Percentiles rank a stretch among this genome's conserved stretches.
These are phyloP conservation scores for Solidago caesia DNA, from an alignment of 129 eudicot genomes.

Conservation along the genomic window DNA sequence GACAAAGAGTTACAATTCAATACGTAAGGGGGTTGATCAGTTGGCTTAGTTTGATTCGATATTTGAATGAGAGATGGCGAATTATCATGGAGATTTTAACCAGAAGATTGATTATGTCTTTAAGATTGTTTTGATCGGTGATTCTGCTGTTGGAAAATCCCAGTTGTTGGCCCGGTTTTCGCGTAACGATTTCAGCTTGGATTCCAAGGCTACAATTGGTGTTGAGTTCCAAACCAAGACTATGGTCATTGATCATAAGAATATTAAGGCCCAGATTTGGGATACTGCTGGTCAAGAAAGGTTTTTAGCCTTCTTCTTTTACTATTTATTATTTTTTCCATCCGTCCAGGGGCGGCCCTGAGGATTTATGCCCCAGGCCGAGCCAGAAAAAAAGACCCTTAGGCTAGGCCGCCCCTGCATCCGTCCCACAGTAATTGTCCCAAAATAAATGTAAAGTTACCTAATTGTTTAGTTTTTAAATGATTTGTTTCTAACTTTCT, in stretches of 20 bases:
- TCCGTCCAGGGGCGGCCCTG: no score
- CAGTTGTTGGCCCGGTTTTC: constrained; percentile 65
- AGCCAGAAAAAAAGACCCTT: no score
- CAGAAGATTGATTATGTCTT: constrained; percentile 72
- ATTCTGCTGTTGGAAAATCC: constrained; percentile 78
- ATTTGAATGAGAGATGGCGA: constrained; percentile 39
- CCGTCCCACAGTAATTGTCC: no score
- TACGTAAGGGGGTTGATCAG: not conserved
- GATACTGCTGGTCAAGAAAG: constrained; percentile 86
- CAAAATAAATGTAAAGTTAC: no score
- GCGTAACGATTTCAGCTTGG: constrained; percentile 65
- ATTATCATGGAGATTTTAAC: constrained; percentile 47
- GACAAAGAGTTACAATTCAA: no score
- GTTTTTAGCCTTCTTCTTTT: constrained; percentile 20
- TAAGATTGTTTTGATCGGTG: constrained; percentile 74
- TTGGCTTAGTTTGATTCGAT: constrained; percentile 1
- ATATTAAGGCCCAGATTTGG: constrained; percentile 84
- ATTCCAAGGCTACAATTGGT: constrained; percentile 75
- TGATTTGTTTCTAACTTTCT: no score
- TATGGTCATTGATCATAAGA: constrained; percentile 54
- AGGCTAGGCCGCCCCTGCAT: no score
- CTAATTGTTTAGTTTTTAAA: no score
- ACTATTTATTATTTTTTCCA: not conserved
- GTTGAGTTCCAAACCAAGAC: constrained; percentile 74
- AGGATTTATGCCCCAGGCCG: no score